phyloP scores from a whole-genome alignment of 176 grass and related monocot species.

The Aegilops tauschii region DNA sequence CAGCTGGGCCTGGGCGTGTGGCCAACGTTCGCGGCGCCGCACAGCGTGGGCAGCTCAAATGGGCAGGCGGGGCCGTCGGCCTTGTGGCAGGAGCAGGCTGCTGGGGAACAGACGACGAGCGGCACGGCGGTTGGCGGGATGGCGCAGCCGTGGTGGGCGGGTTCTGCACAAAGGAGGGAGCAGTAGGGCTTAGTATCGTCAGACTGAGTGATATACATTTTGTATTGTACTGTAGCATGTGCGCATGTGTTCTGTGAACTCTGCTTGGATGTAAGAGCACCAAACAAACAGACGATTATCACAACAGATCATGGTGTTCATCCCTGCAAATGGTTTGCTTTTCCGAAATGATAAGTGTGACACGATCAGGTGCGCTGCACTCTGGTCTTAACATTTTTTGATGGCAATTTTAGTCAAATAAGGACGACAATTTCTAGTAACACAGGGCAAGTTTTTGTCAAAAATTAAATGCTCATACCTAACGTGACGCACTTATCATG shows the following conservation, averaged over 20 bases:
- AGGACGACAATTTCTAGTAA: too few relatives aligned
- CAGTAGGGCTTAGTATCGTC: neutral
- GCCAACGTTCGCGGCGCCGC: neutral
- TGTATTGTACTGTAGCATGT: neutral
- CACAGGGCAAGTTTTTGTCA: too few relatives aligned
- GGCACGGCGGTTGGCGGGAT: neutral
- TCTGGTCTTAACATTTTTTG: too few relatives aligned
- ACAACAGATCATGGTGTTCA: neutral
- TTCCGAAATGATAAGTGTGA: too few relatives aligned
- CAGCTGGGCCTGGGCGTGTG: neutral
- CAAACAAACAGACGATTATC: neutral
- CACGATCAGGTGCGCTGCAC: too few relatives aligned
- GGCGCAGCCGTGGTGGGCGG: constrained; percentile 24
- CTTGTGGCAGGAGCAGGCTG: neutral
- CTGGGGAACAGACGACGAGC: neutral
- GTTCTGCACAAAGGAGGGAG: constrained; percentile 7
- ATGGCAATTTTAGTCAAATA: too few relatives aligned
- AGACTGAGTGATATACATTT: neutral
- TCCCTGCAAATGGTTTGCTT: neutral
- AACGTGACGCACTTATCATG: too few relatives aligned
- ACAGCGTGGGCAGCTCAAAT: constrained; percentile 21
- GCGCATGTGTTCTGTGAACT: neutral
- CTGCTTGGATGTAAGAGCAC: neutral
- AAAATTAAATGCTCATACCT: too few relatives aligned
- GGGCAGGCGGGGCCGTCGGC: constrained; percentile 13